A percentile compares a stretch with the other conserved stretches of the same genome.
These are phyloP conservation scores for Hansenula sp. DNA, from an alignment of 1,139 yeast species.

Conservation along the genomic window DNA sequence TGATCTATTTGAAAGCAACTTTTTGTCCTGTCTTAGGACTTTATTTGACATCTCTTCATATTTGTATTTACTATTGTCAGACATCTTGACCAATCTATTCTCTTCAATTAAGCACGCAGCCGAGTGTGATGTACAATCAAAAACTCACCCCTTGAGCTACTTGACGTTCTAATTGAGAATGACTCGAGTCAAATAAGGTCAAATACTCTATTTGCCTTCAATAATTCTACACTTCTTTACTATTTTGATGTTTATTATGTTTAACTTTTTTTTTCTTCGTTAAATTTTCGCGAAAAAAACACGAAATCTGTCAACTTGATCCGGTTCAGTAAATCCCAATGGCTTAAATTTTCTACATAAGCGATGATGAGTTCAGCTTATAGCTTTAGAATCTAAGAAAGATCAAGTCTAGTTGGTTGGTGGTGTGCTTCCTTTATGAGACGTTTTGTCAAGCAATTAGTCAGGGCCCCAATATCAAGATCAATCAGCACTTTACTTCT, in stretches of 20 bases:
- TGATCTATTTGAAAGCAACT: conserved; percentile 36
- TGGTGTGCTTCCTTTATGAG: too few relatives aligned
- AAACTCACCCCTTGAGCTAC: too few relatives aligned
- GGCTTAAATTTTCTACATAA: too few relatives aligned
- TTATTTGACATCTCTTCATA: conserved; percentile 75
- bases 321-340: too few relatives aligned
- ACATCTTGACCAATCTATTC: conserved; percentile 6
- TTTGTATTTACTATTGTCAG: conserved; percentile 30
- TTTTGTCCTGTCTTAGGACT: conserved; percentile 57
- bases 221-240: not conserved
- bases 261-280: not conserved
- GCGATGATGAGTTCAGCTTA: too few relatives aligned
- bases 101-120: not conserved
- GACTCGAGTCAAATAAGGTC: too few relatives aligned
- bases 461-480: not conserved
- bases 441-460: too few relatives aligned
- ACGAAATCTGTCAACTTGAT: not conserved
- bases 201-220: not conserved
- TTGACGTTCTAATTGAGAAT: too few relatives aligned
- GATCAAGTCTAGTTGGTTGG: too few relatives aligned
- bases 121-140: not conserved
- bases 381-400: too few relatives aligned
- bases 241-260: too few relatives aligned
- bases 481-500: not conserved
- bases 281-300: not conserved